Evolutionary conservation across 352 stramenopile species (phyloP), one percentile per base, ranked within the genome.

Genomic region (Pelagophyceae sp.): DNA sequence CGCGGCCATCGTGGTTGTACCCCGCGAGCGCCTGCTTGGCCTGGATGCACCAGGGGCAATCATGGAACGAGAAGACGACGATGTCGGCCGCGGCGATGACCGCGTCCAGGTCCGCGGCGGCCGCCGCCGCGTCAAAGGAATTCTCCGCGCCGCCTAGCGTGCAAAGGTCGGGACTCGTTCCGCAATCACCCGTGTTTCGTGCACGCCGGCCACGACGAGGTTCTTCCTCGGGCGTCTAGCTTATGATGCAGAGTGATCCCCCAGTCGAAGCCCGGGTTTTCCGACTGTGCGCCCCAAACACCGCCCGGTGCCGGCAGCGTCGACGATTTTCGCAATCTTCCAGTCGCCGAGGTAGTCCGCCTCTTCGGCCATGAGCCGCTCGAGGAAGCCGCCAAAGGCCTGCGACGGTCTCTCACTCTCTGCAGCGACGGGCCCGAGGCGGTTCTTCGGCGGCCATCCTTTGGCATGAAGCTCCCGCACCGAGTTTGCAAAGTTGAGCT

Each of bases 321-420:
- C 76, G n/a, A 79, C 32, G 38, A 80, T 80, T 72, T 80, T 80
- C 23, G 72, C 76, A n/a, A 80, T 35, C 76, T 80, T 80, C 76
- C 76, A 80, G 29, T 80, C 76, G 0, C 72, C 38, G 38, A 80
- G 37, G 15, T 80, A 51, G 19, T 75, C 3, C 75, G 75, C 71
- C 69, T 80, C 76, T 23, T 35, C 38, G 25, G 15, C 25, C 50
- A 80, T 80, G 17, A 80, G 20, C 45, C 79, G 40, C 67, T 71
- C n/a, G 3, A 80, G 32, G 35, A 79, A 11, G 29, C 37, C n/a
- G 40, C 76, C 76, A 27, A 61, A 45, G 27, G 33, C 31, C 37
- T 37, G n/a, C 23, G 29, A n/a, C 37, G n/a, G n/a, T n/a, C n/a
- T n/a, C n/a, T n/a, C n/a, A n/a, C n/a, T n/a, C n/a, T n/a, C n/a